A percentile compares a stretch with the other conserved stretches of the same genome.
Conservation (phyloP, 148 eudicot genomes). For the Rhododendron molle region DNA sequence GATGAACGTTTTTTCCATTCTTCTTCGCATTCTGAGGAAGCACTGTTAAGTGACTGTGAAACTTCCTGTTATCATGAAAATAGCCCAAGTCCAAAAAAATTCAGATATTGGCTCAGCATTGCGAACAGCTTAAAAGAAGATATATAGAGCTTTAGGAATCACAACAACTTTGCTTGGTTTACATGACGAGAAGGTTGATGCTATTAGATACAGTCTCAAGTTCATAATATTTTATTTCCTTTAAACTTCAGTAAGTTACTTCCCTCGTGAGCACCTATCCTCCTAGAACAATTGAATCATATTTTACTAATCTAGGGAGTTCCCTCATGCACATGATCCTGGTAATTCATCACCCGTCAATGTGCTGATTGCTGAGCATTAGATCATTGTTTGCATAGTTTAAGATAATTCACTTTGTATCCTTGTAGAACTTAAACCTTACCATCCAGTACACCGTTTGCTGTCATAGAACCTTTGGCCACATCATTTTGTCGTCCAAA, state of each 20-base stretch:
- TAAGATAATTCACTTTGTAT: neutral
- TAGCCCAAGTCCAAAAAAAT: neutral
- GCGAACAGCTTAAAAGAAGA: neutral
- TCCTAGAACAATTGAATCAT: neutral
- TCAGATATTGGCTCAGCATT: neutral
- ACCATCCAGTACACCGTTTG: neutral
- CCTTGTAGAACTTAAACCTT: neutral
- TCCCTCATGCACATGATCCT: neutral
- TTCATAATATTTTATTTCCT: neutral
- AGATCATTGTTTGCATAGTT: neutral
- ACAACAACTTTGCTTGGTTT: neutral
- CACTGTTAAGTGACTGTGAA: neutral
- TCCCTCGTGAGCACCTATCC: neutral
- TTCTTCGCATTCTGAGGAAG: neutral
- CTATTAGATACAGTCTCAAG: neutral
- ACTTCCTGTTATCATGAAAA: neutral
- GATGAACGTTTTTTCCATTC: neutral
- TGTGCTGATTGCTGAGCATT: neutral
- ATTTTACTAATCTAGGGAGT: neutral
- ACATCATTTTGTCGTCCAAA: neutral
- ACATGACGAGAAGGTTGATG: neutral
- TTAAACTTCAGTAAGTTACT: neutral
- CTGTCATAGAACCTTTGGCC: neutral
- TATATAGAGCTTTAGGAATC: neutral
- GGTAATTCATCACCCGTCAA: neutral